phyloP scores from a whole-genome alignment of 768 basidiomycete genomes.

The Amanita molliuscula region DNA sequence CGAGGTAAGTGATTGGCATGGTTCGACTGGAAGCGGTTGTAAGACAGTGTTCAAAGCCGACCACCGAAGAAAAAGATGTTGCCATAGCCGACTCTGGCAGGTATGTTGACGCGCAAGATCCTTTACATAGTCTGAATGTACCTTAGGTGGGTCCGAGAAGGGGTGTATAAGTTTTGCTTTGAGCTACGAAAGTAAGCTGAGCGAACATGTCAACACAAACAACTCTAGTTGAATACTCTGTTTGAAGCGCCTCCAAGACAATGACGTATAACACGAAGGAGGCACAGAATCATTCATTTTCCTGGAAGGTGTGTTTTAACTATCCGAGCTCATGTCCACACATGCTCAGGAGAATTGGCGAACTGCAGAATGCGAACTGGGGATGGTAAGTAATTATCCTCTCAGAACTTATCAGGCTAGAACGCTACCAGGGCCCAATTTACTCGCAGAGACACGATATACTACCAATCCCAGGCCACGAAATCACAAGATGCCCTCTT shows the following conservation, averaged over 20 bases:
- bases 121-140: not conserved
- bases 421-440: conserved; percentile 58
- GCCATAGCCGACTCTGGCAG: conserved; percentile 47
- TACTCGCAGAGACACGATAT: conserved; percentile 61
- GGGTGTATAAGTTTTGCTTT: conserved; percentile 78
- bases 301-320: conserved; percentile 35
- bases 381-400: conserved; percentile 47
- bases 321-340: not conserved
- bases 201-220: not conserved
- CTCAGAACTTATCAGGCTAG: not conserved
- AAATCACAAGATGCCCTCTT: conserved; percentile 59
- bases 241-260: conserved; percentile 29
- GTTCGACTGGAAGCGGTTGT: not conserved
- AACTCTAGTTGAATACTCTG: not conserved
- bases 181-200: conserved; percentile 56
- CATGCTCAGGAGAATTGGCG: not conserved
- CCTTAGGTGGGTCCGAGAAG: conserved; percentile 73
- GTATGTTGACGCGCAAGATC: conserved; percentile 22
- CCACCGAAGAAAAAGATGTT: conserved; percentile 61
- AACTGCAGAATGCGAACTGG: conserved; percentile 68
- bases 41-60: conserved; percentile 40
- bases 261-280: conserved; percentile 59
- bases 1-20: conserved; percentile 40
- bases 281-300: conserved; percentile 75
- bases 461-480: conserved; percentile 42